phyloP scores from a whole-genome alignment of 306 rosid genomes.

The Morella rubra region DNA sequence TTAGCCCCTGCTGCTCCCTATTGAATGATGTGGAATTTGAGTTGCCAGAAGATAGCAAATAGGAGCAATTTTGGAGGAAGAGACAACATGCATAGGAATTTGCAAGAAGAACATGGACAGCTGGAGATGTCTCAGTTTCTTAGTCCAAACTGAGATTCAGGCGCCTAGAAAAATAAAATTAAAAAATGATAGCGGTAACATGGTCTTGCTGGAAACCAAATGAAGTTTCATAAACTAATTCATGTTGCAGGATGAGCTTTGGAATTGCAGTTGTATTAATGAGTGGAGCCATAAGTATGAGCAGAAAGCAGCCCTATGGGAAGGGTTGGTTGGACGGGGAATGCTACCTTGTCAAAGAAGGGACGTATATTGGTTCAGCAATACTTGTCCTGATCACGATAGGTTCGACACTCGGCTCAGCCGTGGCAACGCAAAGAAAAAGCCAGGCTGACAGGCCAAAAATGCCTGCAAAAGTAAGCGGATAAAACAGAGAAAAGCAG shows the following conservation, averaged over 20 bases:
- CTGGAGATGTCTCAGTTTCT: conserved; percentile 18
- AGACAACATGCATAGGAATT: background rate
- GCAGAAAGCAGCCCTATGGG: conserved; percentile 60
- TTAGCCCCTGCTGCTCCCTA: background rate
- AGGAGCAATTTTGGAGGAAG: conserved; percentile 11
- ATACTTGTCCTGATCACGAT: conserved; percentile 44
- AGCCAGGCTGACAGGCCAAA: conserved; percentile 34
- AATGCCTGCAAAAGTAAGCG: conserved; percentile 41
- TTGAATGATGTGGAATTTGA: conserved; percentile 27
- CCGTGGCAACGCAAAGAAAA: conserved; percentile 33
- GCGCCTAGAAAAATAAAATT: conserved; percentile 6
- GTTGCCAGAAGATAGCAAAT: conserved; percentile 24
- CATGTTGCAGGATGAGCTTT: conserved; percentile 70
- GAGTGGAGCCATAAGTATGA: conserved; percentile 72
- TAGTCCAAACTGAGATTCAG: conserved; percentile 5
- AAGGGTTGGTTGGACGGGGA: conserved; percentile 85
- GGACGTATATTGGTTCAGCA: conserved; percentile 57
- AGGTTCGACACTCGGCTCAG: conserved; percentile 48
- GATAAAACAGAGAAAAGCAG: conserved; percentile 12
- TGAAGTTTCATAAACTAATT: conserved; percentile 11
- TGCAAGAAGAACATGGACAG: conserved; percentile 19
- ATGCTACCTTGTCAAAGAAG: conserved; percentile 68
- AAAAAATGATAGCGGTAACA: background rate
- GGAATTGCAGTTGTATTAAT: conserved; percentile 50
- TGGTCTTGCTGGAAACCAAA: background rate